Evolutionary conservation across 2,329 filamentous ascomycete genomes (phyloP).

Genomic region (Knufia petricola): DNA sequence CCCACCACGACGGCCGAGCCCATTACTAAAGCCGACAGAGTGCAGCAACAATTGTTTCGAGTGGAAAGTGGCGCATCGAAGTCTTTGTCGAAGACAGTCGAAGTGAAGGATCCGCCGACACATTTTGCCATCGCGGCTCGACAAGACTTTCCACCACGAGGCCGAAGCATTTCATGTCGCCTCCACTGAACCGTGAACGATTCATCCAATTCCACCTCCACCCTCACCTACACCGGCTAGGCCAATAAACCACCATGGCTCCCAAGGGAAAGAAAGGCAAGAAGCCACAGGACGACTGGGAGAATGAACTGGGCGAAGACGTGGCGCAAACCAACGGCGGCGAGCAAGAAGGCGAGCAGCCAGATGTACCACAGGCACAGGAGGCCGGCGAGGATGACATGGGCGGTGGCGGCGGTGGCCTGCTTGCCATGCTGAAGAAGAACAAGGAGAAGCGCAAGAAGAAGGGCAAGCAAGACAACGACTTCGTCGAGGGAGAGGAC

Average conservation of each 20-base stretch:
- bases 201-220: slow-evolving; percentile 11
- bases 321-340: slow-evolving; percentile 45
- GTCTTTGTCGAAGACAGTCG: slow-evolving; percentile 2
- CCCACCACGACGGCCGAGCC: neutral
- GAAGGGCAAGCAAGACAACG: slow-evolving; percentile 69
- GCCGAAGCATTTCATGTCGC: slow-evolving; percentile 21
- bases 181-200: slow-evolving; percentile 22
- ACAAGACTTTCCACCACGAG: neutral
- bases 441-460: slow-evolving; percentile 82
- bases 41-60: neutral
- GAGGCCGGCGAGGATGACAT: slow-evolving; percentile 42
- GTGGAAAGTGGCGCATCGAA: neutral
- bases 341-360: slow-evolving; percentile 40
- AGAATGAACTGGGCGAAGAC: slow-evolving; percentile 74
- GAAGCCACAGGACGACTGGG: slow-evolving; percentile 87
- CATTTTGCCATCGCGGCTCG: neutral
- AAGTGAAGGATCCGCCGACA: neutral
- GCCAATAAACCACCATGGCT: slow-evolving; percentile 56
- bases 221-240: slow-evolving; percentile 17
- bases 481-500: slow-evolving; percentile 62
- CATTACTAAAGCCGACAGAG: neutral
- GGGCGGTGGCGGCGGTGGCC: slow-evolving; percentile 50
- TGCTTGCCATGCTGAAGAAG: slow-evolving; percentile 73
- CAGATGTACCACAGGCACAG: slow-evolving; percentile 37
- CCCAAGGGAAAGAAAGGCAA: slow-evolving; percentile 86